Evolutionary conservation across 2,329 filamentous ascomycete species (phyloP), one percentile per base, ranked within the genome.

Genomic region (Calonectria fujianensis): DNA sequence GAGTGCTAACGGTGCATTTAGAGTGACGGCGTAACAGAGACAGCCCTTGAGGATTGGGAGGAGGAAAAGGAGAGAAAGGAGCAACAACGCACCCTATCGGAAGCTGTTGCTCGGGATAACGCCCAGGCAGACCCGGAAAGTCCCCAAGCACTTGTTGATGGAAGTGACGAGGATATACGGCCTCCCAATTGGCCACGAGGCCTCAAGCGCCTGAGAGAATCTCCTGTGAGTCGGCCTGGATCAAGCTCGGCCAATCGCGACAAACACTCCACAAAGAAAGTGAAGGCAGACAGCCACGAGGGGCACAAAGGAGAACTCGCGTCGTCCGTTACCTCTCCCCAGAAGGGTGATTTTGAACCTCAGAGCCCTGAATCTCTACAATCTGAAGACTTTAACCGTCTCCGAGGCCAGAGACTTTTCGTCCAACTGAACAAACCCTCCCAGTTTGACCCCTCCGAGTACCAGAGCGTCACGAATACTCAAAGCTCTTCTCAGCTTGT

Each of bases 401-500:
- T 68, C n/a, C 72, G 65, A 68, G 63, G 31, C 63, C 77, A 75
- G 52, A 76, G 67, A 5, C 50, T 85, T 27, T 73, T 80, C 24
- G 76, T 87, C 57, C 80, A 82, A 61, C 77, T 87, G 8, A 57
- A 74, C 8, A 84, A 84, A 51, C 74, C 79, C 7, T 45, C 81
- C 18, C 75, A 81, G n/a, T 81, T 87, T 61, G 83, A 87, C 57
- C 73, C 80, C 5, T 73, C 82, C 7, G 85, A 86, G 24, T 87
- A 84, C 66, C 76, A 82, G 14, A 86, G 84, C 65, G 76, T 85
- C 29, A 73, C 77, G 31, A 78, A 80, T 48, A 81, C 83, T 2
- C 82, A 84, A 57, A 77, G 75, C 32, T 83, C 82, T 39, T 80
- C 76, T 13, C 76, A 80, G 69, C 74, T 29, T 18, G 29, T 87